phyloP scores from a whole-genome alignment of 139 green algal species.

The Auxenochlorella pyrenoidosa region DNA sequence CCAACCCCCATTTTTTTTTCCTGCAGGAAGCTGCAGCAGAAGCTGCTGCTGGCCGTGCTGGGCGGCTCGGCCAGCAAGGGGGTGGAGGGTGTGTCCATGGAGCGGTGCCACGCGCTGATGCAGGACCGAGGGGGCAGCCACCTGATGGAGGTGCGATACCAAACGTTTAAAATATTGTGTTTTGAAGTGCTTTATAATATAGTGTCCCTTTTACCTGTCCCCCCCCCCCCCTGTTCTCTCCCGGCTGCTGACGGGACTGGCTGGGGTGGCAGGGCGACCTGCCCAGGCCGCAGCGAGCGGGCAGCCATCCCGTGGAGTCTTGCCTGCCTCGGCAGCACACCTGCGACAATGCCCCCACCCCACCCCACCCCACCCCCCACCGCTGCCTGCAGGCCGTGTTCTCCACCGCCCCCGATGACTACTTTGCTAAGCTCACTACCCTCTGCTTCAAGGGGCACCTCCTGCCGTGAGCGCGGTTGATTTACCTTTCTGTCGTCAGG shows the following conservation, averaged over 20 bases:
- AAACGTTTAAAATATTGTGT: too few relatives aligned
- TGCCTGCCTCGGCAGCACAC: too few relatives aligned
- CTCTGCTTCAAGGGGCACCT: conserved; percentile 53
- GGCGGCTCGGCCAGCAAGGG: conserved; percentile 10
- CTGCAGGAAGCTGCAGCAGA: conserved; percentile 12
- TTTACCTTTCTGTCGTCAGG: background rate
- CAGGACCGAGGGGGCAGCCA: conserved; percentile 65
- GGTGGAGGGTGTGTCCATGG: conserved; percentile 42
- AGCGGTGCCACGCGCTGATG: conserved; percentile 46
- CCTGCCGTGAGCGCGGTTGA: conserved; percentile 32
- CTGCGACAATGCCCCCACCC: too few relatives aligned
- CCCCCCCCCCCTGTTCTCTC: too few relatives aligned
- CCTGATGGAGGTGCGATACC: conserved; percentile 72
- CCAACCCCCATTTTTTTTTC: too few relatives aligned
- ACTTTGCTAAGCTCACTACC: conserved; percentile 51
- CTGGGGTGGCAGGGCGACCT: too few relatives aligned
- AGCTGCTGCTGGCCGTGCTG: conserved; percentile 26
- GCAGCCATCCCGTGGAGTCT: too few relatives aligned
- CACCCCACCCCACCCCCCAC: too few relatives aligned
- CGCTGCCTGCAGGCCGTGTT: conserved; percentile 44
- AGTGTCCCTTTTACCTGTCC: too few relatives aligned
- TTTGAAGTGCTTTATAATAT: too few relatives aligned
- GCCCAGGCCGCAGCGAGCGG: too few relatives aligned
- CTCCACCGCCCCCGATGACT: conserved; percentile 37
- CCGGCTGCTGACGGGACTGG: too few relatives aligned